phyloP scores from a whole-genome alignment of 1,284 basidiomycete species.

The Stygiomarasmius scandens region DNA sequence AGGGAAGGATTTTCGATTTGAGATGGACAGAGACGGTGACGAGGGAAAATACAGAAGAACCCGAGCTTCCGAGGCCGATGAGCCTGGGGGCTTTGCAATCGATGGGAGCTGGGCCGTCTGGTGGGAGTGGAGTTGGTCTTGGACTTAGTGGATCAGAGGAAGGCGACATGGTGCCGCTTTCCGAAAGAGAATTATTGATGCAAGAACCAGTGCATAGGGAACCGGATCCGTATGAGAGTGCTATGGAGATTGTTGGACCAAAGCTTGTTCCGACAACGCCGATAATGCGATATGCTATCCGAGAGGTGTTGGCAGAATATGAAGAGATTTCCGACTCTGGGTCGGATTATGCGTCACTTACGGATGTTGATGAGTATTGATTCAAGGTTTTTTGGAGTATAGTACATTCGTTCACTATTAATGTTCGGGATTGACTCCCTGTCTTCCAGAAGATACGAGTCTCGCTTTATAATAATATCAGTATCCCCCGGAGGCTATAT shows the following conservation, averaged over 20 bases:
- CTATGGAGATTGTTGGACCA: slow-evolving; percentile 63
- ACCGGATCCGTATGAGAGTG: slow-evolving; percentile 28
- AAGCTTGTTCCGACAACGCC: slow-evolving; percentile 74
- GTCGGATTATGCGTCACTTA: slow-evolving; percentile 17
- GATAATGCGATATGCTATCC: slow-evolving; percentile 80
- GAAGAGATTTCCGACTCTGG: slow-evolving; percentile 50
- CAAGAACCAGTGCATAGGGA: slow-evolving; percentile 30
- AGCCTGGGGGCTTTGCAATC: slow-evolving; percentile 22
- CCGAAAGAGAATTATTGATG: slow-evolving; percentile 26
- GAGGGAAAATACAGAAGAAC: slow-evolving; percentile 38
- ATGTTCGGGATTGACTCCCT: no score
- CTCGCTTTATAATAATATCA: no score
- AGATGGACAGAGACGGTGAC: slow-evolving; percentile 75
- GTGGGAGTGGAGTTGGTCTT: slow-evolving; percentile 25
- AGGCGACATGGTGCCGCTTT: slow-evolving; percentile 50
- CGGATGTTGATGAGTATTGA: slow-evolving; percentile 23
- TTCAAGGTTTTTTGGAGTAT: no score
- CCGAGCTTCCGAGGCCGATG: slow-evolving; percentile 9
- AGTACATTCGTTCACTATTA: no score
- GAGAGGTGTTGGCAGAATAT: slow-evolving; percentile 77
- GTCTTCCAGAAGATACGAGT: no score
- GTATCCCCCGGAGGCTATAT: no score
- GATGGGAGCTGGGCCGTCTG: slow-evolving; percentile 20
- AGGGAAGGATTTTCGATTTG: slow-evolving; percentile 71
- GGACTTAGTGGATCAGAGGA: slow-evolving; percentile 39